Conservation (phyloP, 305 asterid genomes). For the Salvia sclarea region DNA sequence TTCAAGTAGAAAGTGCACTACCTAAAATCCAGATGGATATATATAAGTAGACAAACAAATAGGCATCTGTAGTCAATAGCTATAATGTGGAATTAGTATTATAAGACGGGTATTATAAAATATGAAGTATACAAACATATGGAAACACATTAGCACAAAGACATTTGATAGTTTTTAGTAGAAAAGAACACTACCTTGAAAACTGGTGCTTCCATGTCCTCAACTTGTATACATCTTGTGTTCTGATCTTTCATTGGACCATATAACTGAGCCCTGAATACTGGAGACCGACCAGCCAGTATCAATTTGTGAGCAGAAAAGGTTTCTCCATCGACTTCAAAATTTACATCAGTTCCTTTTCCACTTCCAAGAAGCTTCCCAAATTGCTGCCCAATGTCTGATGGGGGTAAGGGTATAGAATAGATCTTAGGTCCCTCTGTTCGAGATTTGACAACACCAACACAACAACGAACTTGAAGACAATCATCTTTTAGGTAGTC, state of each 20-base stretch:
- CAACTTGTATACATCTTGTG: conserved; percentile 54
- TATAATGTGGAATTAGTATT: not conserved
- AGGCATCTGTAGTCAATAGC: not conserved
- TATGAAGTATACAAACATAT: not conserved
- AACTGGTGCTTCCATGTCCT: conserved; percentile 84
- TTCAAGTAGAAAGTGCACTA: not conserved
- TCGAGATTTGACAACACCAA: conserved; percentile 83
- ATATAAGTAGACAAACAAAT: not conserved
- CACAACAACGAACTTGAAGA: conserved; percentile 80
- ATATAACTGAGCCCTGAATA: conserved; percentile 86
- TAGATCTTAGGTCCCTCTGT: conserved; percentile 84
- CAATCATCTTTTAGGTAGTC: conserved; percentile 84
- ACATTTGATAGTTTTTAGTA: conserved; percentile 4
- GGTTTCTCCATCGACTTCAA: conserved; percentile 67
- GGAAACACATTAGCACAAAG: not conserved
- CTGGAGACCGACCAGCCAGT: conserved; percentile 93
- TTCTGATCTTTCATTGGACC: conserved; percentile 93
- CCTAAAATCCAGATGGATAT: not conserved
- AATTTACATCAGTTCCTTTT: conserved; percentile 63
- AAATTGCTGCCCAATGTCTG: conserved; percentile 80
- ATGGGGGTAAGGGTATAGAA: conserved; percentile 67
- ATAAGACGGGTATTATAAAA: not conserved
- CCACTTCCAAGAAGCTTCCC: conserved; percentile 81
- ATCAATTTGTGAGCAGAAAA: conserved; percentile 84
- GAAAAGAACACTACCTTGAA: conserved; percentile 58